Base-by-base conservation (phyloP, 2,329 filamentous ascomycete species). In the Fusarium nematophilum region DNA sequence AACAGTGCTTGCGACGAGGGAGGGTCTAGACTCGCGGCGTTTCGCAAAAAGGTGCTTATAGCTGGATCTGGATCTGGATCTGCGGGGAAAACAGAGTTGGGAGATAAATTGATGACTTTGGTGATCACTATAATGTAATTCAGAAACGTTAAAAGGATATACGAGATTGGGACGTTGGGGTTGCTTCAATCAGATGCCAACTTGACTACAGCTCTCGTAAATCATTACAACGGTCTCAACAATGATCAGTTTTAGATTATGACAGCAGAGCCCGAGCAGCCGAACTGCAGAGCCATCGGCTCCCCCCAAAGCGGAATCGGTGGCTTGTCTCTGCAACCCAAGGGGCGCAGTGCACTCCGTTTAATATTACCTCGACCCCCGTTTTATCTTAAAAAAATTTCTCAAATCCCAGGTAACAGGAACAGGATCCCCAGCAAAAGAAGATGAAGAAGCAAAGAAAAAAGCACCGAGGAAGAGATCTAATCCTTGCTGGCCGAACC, bases 241-340 rank as follows among this genome's bases (percentile, higher is more conserved):
- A n/a, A n/a, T n/a, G n/a, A n/a, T n/a, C n/a, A n/a, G n/a, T n/a
- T n/a, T n/a, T n/a, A n/a, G n/a, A n/a, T n/a, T n/a, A n/a, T n/a
- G n/a, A n/a, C 15, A 37, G 7, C 10, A 10, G 8, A 37, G 15
- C 15, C 15, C n/a, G n/a, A n/a, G n/a, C n/a, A n/a, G n/a, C n/a
- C 26, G 11, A 8, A 29, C 26, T 29, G 25, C 49, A 39, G 26
- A 25, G 13, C 31, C 23, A 47, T n/a, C 36, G 34, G 40, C 39
- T 37, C 27, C 15, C 42, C 37, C 26, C 33, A 15, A 21, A 43
- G 30, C 34, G 53, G n/a, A n/a, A n/a, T n/a, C n/a, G n/a, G 18
- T 60, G 50, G 55, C 59, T 64, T 64, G 37, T 27, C 30, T 26
- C 57, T 62, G 58, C 14, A 59, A 51, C 59, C 39, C 36, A 42